A percentile compares a stretch with the other conserved stretches of the same genome.
Conservation (phyloP, 371 early-diverging fungal species). For the Rhizopus microsporus region DNA sequence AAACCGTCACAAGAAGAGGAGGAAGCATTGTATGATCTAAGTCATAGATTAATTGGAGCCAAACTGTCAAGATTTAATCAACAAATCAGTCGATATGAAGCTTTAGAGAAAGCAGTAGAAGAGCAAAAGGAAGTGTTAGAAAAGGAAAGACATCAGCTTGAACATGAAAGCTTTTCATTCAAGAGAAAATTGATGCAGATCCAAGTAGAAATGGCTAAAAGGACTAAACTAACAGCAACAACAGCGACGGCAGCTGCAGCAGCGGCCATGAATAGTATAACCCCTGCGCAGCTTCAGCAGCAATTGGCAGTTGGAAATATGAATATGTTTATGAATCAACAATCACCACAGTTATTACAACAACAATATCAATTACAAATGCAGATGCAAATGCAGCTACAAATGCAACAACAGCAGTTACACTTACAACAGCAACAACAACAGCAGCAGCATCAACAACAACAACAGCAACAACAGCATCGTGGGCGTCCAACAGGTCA, state of each 20-base stretch:
- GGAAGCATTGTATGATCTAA: constrained; percentile 38
- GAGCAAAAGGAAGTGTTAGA: constrained; percentile 61
- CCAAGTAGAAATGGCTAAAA: constrained; percentile 48
- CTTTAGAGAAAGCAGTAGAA: constrained; percentile 69
- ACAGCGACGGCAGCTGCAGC: constrained; percentile 24
- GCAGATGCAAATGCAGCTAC: constrained; percentile 14
- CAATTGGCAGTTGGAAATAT: constrained; percentile 27
- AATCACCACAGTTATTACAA: constrained; percentile 14
- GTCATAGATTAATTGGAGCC: constrained; percentile 68
- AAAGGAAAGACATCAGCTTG: constrained; percentile 78
- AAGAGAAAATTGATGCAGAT: constrained; percentile 50
- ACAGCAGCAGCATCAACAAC: constrained; percentile 8
- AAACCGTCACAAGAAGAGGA: constrained; percentile 15
- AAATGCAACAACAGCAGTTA: constrained; percentile 20
- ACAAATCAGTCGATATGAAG: constrained; percentile 84
- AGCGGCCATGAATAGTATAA: constrained; percentile 32
- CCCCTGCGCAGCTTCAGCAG: constrained; percentile 49
- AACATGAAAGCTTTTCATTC: constrained; percentile 71
- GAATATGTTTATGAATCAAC: constrained; percentile 25
- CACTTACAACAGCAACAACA: constrained; percentile 22
- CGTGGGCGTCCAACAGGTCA: constrained; percentile 3
- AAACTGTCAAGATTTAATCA: constrained; percentile 78
- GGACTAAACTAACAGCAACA: not conserved
- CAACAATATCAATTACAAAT: constrained; percentile 17
- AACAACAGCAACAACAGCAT: constrained; percentile 9